Evolutionary conservation across 371 early-diverging fungal species (phyloP).

Genomic region (Rhizopus sp.): DNA sequence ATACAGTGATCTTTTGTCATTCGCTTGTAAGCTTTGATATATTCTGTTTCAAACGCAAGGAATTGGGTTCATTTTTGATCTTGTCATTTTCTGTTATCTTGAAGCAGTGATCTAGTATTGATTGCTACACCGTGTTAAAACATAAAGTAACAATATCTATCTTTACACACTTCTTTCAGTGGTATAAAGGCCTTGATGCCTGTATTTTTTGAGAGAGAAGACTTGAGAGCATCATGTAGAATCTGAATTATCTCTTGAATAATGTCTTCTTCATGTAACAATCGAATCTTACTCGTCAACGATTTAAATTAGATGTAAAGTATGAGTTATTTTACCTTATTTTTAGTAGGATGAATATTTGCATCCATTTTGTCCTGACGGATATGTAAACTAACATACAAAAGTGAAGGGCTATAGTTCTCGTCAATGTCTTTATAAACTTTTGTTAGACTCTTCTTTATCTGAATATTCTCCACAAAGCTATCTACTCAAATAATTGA

Average conservation of each 20-base stretch:
- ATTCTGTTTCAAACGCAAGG: too few species aligned
- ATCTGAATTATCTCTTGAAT: slow-evolving; percentile 34
- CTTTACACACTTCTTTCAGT: slow-evolving; percentile 4
- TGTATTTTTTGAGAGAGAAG: not conserved
- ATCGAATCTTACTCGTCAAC: slow-evolving; percentile 58
- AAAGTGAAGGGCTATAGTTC: slow-evolving; percentile 77
- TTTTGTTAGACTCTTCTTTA: slow-evolving; percentile 75
- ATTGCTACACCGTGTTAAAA: not conserved
- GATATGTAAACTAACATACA: slow-evolving; percentile 78
- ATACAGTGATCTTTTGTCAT: too few species aligned
- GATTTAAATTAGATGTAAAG: too few species aligned
- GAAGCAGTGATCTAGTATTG: too few species aligned
- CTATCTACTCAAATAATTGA: slow-evolving; percentile 53
- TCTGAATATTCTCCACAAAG: slow-evolving; percentile 70
- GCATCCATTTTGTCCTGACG: slow-evolving; percentile 91
- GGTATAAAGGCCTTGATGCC: not conserved
- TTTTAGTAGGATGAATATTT: slow-evolving; percentile 98
- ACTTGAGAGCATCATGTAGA: not conserved
- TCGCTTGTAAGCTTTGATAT: too few species aligned
- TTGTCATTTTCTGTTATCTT: too few species aligned
- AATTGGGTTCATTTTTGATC: too few species aligned
- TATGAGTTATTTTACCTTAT: slow-evolving; percentile 57
- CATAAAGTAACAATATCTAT: not conserved
- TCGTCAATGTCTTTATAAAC: slow-evolving; percentile 74
- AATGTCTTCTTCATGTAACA: slow-evolving; percentile 80